Evolutionary conservation across 2,329 filamentous ascomycete species (phyloP).

Genomic region (Stagonosporopsis chrysanthemi): DNA sequence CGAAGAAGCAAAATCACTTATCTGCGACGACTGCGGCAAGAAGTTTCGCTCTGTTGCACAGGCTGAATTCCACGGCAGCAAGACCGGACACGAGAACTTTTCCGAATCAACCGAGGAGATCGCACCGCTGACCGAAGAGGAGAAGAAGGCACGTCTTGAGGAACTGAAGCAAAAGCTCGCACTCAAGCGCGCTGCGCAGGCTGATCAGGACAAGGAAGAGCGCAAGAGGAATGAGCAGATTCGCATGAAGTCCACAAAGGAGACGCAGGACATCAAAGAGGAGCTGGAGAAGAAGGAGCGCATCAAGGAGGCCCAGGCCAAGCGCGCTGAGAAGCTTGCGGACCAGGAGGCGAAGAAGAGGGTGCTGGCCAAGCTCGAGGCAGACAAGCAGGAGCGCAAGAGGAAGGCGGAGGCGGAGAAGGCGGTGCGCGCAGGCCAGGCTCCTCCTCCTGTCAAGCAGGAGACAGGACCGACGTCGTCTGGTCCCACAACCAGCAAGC

Average conservation of each 20-base stretch:
- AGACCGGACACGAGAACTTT: conserved; percentile 91
- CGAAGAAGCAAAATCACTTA: conserved; percentile 77
- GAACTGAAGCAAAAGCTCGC: conserved; percentile 76
- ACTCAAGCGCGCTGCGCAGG: conserved; percentile 73
- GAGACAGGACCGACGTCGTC: conserved; percentile 57
- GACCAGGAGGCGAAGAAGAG: conserved; percentile 86
- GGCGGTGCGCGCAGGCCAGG: conserved; percentile 81
- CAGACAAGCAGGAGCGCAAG: conserved; percentile 88
- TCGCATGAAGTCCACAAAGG: conserved; percentile 86
- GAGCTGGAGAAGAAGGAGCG: conserved; percentile 87
- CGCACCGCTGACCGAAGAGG: conserved; percentile 86
- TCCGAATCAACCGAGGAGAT: conserved; percentile 93
- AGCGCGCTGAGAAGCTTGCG: conserved; percentile 85
- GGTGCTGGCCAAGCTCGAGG: conserved; percentile 92
- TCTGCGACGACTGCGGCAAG: conserved; percentile 96
- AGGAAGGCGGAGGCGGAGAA: conserved; percentile 86
- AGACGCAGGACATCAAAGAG: conserved; percentile 88
- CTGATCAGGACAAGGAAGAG: conserved; percentile 78
- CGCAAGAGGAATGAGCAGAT: conserved; percentile 85
- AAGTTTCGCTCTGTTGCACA: conserved; percentile 81
- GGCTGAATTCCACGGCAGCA: conserved; percentile 89
- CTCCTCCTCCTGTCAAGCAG: conserved; percentile 57
- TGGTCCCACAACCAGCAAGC: conserved; percentile 63
- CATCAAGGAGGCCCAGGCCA: conserved; percentile 86
- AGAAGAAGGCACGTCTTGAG: conserved; percentile 81